Percentiles rank a stretch among this genome's conserved stretches.
These are phyloP conservation scores for Trichoderma polysporum DNA, from an alignment of 2,329 filamentous ascomycete genomes.

Conservation along the genomic window DNA sequence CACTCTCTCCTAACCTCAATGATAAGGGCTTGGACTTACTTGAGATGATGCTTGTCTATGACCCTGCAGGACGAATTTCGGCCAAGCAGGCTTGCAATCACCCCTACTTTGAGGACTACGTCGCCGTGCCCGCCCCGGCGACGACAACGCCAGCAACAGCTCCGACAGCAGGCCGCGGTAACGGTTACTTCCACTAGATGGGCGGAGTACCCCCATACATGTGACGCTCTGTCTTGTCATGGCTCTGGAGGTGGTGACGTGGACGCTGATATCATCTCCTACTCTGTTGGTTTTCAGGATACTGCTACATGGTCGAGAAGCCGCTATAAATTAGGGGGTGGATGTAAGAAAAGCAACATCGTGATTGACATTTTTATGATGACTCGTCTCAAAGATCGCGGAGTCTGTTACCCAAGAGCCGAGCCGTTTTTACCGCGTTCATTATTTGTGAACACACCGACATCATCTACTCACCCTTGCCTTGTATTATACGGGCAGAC, in stretches of 20 bases:
- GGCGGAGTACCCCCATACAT: conserved; percentile 26
- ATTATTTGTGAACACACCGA: neutral
- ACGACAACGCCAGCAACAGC: conserved; percentile 10
- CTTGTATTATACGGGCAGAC: neutral
- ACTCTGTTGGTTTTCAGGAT: conserved; percentile 26
- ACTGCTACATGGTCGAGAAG: conserved; percentile 16
- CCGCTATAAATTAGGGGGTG: neutral
- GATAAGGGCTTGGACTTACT: conserved; percentile 67
- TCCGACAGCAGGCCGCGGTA: conserved; percentile 30
- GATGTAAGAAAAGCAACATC: neutral
- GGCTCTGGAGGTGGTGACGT: neutral
- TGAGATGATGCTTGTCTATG: conserved; percentile 75
- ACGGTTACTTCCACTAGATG: conserved; percentile 41
- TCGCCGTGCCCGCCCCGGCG: conserved; percentile 32
- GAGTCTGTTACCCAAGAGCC: neutral
- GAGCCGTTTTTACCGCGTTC: neutral
- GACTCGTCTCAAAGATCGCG: neutral
- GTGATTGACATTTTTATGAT: conserved; percentile 5
- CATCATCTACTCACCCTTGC: neutral
- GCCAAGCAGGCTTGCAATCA: conserved; percentile 85
- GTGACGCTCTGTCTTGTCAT: conserved; percentile 13
- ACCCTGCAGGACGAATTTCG: conserved; percentile 81
- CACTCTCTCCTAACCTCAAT: conserved; percentile 72
- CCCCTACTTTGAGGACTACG: conserved; percentile 67
- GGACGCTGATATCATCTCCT: neutral